phyloP scores from a whole-genome alignment of 2,329 filamentous ascomycete species.

The Gliomastix tumulicola region DNA sequence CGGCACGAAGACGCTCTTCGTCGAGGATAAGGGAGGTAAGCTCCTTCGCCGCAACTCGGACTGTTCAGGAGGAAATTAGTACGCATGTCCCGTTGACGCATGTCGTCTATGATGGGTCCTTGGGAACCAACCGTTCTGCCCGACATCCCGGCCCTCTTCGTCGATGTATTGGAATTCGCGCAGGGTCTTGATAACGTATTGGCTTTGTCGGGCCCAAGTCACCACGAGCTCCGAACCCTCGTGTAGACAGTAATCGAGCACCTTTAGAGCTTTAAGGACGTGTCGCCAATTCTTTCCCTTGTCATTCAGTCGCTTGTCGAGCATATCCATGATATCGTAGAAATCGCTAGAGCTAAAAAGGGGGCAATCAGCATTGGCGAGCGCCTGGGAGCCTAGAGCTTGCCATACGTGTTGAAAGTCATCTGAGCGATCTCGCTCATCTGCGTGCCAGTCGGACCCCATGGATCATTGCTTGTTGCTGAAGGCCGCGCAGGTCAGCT shows the following conservation, averaged over 20 bases:
- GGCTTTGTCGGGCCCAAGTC: constrained; percentile 95
- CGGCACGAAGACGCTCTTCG: constrained; percentile 83
- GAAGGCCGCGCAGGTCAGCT: constrained; percentile 14
- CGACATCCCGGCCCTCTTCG: constrained; percentile 91
- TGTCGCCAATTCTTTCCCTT: constrained; percentile 99
- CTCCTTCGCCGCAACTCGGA: constrained; percentile 93
- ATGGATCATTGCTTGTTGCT: constrained; percentile 98
- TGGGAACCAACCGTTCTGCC: constrained; percentile 98
- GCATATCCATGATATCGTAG: constrained; percentile 99
- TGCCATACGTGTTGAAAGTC: constrained; percentile 94
- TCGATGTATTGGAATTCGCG: constrained; percentile 96
- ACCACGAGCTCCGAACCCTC: constrained; percentile 95
- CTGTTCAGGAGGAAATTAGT: no score
- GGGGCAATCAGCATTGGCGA: constrained; percentile 1
- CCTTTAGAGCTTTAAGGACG: constrained; percentile 94
- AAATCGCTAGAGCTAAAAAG: constrained; percentile 78
- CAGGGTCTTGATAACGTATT: constrained; percentile 98
- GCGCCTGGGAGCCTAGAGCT: no score
- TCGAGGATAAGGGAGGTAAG: constrained; percentile 87
- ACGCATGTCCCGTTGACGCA: no score
- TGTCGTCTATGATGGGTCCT: no score
- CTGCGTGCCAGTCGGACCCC: constrained; percentile 95
- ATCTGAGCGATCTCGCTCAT: constrained; percentile 98
- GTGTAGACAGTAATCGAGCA: constrained; percentile 95
- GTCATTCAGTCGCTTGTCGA: constrained; percentile 96